Percentiles rank a stretch among this genome's conserved stretches.
Evolutionary conservation across 352 stramenopile species (phyloP).

Genomic region (Detonula confervacea): DNA sequence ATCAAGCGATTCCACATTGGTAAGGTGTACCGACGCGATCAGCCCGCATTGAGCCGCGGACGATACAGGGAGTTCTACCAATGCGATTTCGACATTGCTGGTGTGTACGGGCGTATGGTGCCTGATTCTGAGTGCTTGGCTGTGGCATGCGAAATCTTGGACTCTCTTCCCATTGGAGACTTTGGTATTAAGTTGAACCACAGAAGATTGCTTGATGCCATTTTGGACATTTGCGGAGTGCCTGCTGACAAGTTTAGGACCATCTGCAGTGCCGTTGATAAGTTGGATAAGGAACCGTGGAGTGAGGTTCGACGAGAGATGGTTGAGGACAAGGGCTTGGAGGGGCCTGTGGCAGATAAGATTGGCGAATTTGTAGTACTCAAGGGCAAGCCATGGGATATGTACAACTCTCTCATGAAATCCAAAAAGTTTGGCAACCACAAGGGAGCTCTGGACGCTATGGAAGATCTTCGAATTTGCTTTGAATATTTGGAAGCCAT

Average conservation of each 20-base stretch:
- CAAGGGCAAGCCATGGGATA: constrained; percentile 88
- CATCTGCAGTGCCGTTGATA: constrained; percentile 98
- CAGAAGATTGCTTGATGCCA: constrained; percentile 94
- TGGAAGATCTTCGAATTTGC: constrained; percentile 91
- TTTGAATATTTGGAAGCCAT: constrained; percentile 98
- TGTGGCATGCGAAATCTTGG: constrained; percentile 92
- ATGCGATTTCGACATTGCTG: constrained; percentile 99
- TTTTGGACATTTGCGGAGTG: constrained; percentile 97
- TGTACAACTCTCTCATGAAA: constrained; percentile 88
- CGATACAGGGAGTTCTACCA: constrained; percentile 99
- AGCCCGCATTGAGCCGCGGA: constrained; percentile 92
- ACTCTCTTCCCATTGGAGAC: constrained; percentile 84
- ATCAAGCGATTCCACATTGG: constrained; percentile 99
- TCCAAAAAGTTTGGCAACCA: constrained; percentile 92
- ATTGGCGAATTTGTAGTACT: constrained; percentile 95
- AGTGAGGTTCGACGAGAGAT: constrained; percentile 90
- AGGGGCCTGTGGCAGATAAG: constrained; percentile 89
- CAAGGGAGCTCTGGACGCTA: constrained; percentile 79
- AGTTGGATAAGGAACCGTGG: constrained; percentile 99
- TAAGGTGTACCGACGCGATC: constrained; percentile 96
- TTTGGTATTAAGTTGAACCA: constrained; percentile 99
- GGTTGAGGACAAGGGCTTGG: constrained; percentile 96
- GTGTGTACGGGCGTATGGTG: constrained; percentile 94
- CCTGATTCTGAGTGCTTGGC: constrained; percentile 96
- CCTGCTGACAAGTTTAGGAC: constrained; percentile 95